Conservation (phyloP, 371 early-diverging fungal species). For the Mucor mucedo region DNA sequence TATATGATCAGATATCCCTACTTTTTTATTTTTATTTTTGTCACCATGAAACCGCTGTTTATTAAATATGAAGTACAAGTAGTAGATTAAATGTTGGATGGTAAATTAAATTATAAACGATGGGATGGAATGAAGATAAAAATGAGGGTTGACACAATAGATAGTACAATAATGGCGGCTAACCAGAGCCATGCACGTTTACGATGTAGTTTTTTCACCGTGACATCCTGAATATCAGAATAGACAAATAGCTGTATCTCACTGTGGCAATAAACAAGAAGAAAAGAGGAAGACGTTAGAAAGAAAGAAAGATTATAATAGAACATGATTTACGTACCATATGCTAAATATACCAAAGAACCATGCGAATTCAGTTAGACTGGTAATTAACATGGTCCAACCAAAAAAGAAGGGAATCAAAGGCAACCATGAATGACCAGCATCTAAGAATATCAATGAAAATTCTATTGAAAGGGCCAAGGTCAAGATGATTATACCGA, state of each 20-base stretch:
- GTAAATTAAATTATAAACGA: constrained; percentile 26
- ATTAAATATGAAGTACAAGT: not conserved
- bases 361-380: constrained; percentile 52
- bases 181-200: constrained; percentile 46
- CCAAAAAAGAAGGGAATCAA: constrained; percentile 48
- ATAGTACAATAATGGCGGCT: constrained; percentile 25
- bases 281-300: not conserved
- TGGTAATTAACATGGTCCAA: constrained; percentile 41
- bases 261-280: constrained; percentile 18
- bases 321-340: constrained; percentile 28
- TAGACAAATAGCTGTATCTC: constrained; percentile 46
- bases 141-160: constrained; percentile 42
- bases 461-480: constrained; percentile 48
- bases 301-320: not conserved
- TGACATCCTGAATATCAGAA: constrained; percentile 44
- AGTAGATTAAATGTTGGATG: not conserved
- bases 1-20: too few species aligned
- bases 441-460: constrained; percentile 42
- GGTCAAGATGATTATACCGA: constrained; percentile 39
- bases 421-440: constrained; percentile 37
- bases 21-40: too few species aligned
- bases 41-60: not conserved
- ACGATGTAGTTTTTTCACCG: constrained; percentile 41
- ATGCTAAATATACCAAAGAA: constrained; percentile 45
- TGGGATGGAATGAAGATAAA: constrained; percentile 51